A percentile compares a stretch with the other conserved stretches of the same genome.
phyloP scores from a whole-genome alignment of 768 basidiomycete genomes.

The Dioszegia aurantiaca region DNA sequence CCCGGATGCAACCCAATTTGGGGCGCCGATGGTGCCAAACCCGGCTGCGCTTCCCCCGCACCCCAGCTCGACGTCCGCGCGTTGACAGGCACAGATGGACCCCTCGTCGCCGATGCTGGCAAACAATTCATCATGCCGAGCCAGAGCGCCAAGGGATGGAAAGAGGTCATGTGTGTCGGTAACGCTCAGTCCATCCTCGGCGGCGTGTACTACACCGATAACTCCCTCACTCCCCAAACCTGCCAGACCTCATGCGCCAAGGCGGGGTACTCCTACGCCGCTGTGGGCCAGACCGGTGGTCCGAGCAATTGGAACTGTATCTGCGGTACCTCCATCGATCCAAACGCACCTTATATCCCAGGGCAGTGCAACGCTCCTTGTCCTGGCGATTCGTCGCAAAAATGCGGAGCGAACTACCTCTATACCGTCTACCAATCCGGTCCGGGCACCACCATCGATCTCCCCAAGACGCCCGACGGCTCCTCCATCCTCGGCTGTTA shows the following conservation, averaged over 20 bases:
- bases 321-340: constrained; percentile 23
- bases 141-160: constrained; percentile 37
- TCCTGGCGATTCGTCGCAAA: constrained; percentile 32
- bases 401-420: constrained; percentile 30
- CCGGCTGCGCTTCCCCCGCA: constrained; percentile 30
- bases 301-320: constrained; percentile 18
- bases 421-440: constrained; percentile 22
- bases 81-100: constrained; percentile 34
- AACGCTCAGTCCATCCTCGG: constrained; percentile 4
- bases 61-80: constrained; percentile 25
- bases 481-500: constrained; percentile 32
- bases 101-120: constrained; percentile 20
- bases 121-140: constrained; percentile 19
- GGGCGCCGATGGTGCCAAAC: constrained; percentile 35
- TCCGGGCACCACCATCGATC: constrained; percentile 20
- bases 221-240: constrained; percentile 12
- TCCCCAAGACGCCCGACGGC: constrained; percentile 4
- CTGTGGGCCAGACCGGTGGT: constrained; percentile 4
- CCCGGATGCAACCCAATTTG: constrained; percentile 48
- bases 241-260: constrained; percentile 25
- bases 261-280: constrained; percentile 17
- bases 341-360: constrained; percentile 3
- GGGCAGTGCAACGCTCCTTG: constrained; percentile 23
- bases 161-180: constrained; percentile 30
- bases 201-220: constrained; percentile 17